phyloP scores from a whole-genome alignment of 805 yeast genomes.

The Brettanomyces nanus region DNA sequence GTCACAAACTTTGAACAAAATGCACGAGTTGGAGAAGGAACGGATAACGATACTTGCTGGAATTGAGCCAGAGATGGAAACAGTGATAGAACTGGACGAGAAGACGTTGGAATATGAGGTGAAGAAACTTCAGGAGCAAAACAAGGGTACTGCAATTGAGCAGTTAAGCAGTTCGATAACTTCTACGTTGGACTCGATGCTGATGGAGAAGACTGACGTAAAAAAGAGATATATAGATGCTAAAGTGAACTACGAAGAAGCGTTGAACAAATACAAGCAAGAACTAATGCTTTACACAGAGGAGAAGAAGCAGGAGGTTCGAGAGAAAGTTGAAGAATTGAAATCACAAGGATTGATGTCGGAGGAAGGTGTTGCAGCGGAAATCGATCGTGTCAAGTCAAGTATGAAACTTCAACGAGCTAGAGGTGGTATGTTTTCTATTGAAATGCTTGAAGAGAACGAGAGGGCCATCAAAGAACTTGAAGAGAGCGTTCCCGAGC shows the following conservation, averaged over 20 bases:
- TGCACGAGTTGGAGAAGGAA: constrained; percentile 8
- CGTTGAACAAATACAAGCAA: constrained; percentile 24
- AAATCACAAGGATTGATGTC: constrained; percentile 27
- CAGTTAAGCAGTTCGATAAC: constrained; percentile 24
- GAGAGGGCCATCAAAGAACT: constrained; percentile 29
- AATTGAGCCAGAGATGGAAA: constrained; percentile 7
- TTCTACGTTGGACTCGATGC: constrained; percentile 20
- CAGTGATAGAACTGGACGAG: constrained; percentile 24
- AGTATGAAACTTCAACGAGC: constrained; percentile 26
- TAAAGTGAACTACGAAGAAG: constrained; percentile 15
- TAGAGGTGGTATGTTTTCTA: constrained; percentile 21
- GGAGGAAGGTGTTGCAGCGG: constrained; percentile 28
- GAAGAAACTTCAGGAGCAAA: constrained; percentile 29
- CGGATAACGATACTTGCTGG: constrained; percentile 8
- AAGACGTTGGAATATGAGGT: constrained; percentile 15
- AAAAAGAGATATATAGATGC: constrained; percentile 9
- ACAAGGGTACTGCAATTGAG: constrained; percentile 21
- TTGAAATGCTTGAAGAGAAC: constrained; percentile 29
- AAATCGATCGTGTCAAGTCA: constrained; percentile 34
- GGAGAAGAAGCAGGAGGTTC: constrained; percentile 34
- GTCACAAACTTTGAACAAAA: constrained; percentile 7
- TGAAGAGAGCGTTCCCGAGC: constrained; percentile 31
- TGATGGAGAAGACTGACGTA: constrained; percentile 9
- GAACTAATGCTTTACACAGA: constrained; percentile 30
- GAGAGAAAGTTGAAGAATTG: constrained; percentile 27